A percentile compares a stretch with the other conserved stretches of the same genome.
phyloP scores from a whole-genome alignment of 805 yeast genomes.

The Komagataella mondaviorum region DNA sequence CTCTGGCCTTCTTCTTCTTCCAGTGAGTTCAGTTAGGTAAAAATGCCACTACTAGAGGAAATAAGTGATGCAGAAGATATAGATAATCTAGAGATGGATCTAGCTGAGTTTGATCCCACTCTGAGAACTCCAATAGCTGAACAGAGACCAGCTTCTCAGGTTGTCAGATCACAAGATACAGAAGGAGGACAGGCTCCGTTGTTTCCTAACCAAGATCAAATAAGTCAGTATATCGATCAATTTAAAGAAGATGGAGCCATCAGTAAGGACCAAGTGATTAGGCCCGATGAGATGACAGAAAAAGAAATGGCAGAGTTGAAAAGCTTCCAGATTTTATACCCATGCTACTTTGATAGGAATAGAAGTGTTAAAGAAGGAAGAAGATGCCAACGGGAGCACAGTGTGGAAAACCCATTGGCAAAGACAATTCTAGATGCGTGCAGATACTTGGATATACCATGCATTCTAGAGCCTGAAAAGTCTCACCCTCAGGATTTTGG shows the following conservation, averaged over 20 bases:
- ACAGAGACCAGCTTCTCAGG: conserved; percentile 38
- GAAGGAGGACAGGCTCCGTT: conserved; percentile 11
- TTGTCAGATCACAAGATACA: conserved; percentile 46
- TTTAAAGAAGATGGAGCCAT: conserved; percentile 4
- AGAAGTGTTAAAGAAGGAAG: conserved; percentile 75
- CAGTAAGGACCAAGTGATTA: conserved; percentile 7
- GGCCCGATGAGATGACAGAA: conserved; percentile 22
- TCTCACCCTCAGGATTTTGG: conserved; percentile 95
- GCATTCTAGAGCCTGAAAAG: conserved; percentile 65
- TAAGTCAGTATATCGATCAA: conserved; percentile 3
- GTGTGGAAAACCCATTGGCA: conserved; percentile 83
- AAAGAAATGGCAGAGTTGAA: conserved; percentile 54
- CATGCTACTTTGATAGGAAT: conserved; percentile 79
- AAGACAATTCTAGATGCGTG: conserved; percentile 69
- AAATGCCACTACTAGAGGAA: conserved; percentile 62
- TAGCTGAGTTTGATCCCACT: conserved; percentile 76
- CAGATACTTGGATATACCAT: conserved; percentile 11
- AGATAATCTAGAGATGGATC: conserved; percentile 87
- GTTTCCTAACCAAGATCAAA: conserved; percentile 5
- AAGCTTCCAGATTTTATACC: conserved; percentile 67
- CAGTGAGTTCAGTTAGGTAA: background rate
- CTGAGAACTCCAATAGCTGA: conserved; percentile 64
- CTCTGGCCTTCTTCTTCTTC: background rate
- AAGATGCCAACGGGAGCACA: conserved; percentile 52
- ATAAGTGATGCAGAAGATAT: conserved; percentile 70